Evolutionary conservation across 257 asterid species (phyloP), one percentile per base, ranked within the genome.

Genomic region (Ehretia macrophylla): DNA sequence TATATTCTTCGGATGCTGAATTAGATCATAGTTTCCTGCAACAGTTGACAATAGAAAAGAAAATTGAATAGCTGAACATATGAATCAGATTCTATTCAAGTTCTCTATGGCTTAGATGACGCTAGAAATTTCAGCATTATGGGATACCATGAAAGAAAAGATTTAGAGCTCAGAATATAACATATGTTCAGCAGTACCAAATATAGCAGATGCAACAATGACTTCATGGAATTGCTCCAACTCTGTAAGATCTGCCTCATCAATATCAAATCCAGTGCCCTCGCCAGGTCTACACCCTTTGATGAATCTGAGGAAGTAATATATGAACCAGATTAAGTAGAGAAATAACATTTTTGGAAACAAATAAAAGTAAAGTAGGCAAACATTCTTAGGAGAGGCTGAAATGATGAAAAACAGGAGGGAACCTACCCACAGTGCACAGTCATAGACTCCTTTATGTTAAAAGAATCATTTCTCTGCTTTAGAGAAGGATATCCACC

Each of bases 141-240:
- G n/a, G n/a, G n/a, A n/a, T n/a, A 3, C 35, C 3, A 27, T 27
- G 35, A 27, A 27, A 27, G 35, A 27, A 27, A 27, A 27, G 35
- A 6, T 27, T 27, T 27, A 3, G 5, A 14, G 47, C 47, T 42
- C 47, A 42, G 47, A 42, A 17, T 50, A 17, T 50, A 76, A 63
- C 60, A 60, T 46, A 75, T 68, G 46, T 37, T 64, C 60, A 55
- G 66, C 69, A 46, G 48, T 92, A 89, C 99, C 99, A 77, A 89
- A 93, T 84, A 93, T 81, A 66, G 99, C 99, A 42, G 99, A 93
- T 71, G 97, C 97, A 62, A 92, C 97, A 77, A 92, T 81, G 71
- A 88, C 88, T 42, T 88, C 95, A 56, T 83, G 88, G 73, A 67
- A 78, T 73, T 81, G 79, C 68, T 79, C 85, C 83, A 88, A 72